phyloP scores from a whole-genome alignment of 2,329 filamentous ascomycete genomes.

The Beauveria sp. region DNA sequence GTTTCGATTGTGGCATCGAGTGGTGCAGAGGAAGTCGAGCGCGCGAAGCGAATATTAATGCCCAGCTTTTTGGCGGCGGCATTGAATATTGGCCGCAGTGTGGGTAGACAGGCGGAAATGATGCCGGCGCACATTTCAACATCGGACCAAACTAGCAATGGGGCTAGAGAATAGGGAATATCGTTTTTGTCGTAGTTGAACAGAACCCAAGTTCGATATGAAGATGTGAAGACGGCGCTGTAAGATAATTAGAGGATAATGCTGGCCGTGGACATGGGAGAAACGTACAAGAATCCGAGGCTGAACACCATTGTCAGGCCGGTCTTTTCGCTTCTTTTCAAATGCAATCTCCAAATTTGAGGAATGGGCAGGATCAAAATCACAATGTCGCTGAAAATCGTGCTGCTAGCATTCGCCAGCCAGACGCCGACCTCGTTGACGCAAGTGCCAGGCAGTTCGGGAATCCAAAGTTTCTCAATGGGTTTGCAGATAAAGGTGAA shows the following conservation, averaged over 20 bases:
- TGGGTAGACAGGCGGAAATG: constrained; percentile 45
- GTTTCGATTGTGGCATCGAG: not conserved
- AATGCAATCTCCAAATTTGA: constrained; percentile 35
- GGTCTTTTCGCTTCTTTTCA: constrained; percentile 33
- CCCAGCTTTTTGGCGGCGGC: constrained; percentile 10
- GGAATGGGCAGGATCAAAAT: constrained; percentile 38
- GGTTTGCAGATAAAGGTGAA: constrained; percentile 47
- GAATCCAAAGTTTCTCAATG: constrained; percentile 41
- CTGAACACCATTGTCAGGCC: constrained; percentile 36
- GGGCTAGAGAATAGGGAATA: constrained; percentile 39
- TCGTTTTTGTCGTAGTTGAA: constrained; percentile 34
- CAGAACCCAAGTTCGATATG: constrained; percentile 39
- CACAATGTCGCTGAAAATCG: constrained; percentile 37
- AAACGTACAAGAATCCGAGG: constrained; percentile 35
- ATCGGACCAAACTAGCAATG: constrained; percentile 38
- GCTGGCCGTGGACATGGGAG: not conserved
- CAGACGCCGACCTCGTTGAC: constrained; percentile 43
- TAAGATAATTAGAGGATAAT: not conserved
- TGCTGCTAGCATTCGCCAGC: constrained; percentile 41
- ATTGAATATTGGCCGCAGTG: constrained; percentile 38
- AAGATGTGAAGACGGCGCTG: constrained; percentile 40
- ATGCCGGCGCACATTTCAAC: constrained; percentile 44
- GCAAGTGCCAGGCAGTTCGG: constrained; percentile 35
- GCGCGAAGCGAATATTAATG: not conserved
- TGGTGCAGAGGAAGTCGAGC: not conserved